Evolutionary conservation across 176 grass and related monocot genomes (phyloP).

Genomic region (Tillandsia leiboldiana): DNA sequence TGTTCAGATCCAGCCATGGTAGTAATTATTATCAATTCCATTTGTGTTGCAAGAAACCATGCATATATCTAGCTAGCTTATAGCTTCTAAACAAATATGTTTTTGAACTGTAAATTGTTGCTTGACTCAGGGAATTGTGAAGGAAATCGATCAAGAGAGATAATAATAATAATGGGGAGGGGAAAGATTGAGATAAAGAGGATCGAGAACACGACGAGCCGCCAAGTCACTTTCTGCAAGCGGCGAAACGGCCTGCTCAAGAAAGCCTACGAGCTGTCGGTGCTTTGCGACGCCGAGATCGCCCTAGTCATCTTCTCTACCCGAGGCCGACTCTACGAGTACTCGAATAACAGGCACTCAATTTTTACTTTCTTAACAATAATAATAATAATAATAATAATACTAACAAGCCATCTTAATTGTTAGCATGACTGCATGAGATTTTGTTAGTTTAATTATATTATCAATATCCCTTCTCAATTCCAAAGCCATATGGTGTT

Average conservation of each 20-base stretch:
- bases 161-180: constrained; percentile 25
- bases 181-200: constrained; percentile 59
- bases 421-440: no score
- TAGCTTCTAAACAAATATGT: no score
- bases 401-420: neutral
- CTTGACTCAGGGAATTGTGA: no score
- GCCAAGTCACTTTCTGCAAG: constrained; percentile 56
- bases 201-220: constrained; percentile 47
- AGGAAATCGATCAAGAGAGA: no score
- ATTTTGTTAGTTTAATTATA: no score
- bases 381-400: neutral
- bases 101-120: no score
- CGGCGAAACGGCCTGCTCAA: constrained; percentile 43
- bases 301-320: constrained; percentile 41
- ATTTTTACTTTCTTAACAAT: neutral
- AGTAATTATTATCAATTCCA: neutral
- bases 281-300: constrained; percentile 43
- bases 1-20: no score
- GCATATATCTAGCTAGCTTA: no score
- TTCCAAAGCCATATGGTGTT: no score
- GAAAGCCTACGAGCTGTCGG: constrained; percentile 42
- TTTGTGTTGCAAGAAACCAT: neutral
- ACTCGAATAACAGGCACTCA: constrained; percentile 31
- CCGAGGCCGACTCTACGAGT: constrained; percentile 45
- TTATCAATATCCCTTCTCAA: no score